These are phyloP conservation scores for Melanomma pulvis-pyrius DNA, from an alignment of 495 filamentous ascomycete genomes.

Conservation along the genomic window DNA sequence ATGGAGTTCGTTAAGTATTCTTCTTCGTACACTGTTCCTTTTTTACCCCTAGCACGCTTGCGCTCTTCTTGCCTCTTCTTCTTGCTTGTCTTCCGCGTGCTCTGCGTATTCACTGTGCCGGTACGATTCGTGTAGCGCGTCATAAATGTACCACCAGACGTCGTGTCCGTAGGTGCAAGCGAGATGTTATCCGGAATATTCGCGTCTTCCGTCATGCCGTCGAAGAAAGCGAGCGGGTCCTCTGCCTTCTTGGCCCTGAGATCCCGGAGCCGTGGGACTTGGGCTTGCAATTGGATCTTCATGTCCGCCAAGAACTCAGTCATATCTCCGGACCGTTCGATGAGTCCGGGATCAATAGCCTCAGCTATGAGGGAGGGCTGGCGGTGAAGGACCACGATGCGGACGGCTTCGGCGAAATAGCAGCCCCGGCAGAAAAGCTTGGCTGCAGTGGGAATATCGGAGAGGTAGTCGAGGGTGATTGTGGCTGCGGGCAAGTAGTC, in stretches of 20 bases:
- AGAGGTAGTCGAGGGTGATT: slow-evolving; percentile 79
- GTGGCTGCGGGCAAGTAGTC: slow-evolving; percentile 78
- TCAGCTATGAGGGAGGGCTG: slow-evolving; percentile 52
- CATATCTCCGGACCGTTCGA: slow-evolving; percentile 72
- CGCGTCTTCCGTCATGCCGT: slow-evolving; percentile 53
- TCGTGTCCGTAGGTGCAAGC: slow-evolving; percentile 81
- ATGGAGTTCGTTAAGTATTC: slow-evolving; percentile 92
- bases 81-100: slow-evolving; percentile 75
- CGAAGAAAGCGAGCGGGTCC: slow-evolving; percentile 66
- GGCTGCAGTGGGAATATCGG: slow-evolving; percentile 67
- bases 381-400: slow-evolving; percentile 60
- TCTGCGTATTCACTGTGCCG: slow-evolving; percentile 67
- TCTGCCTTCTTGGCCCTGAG: slow-evolving; percentile 75
- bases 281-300: slow-evolving; percentile 76
- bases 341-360: slow-evolving; percentile 75
- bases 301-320: slow-evolving; percentile 93
- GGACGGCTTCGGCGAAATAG: slow-evolving; percentile 80
- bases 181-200: slow-evolving; percentile 91
- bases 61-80: slow-evolving; percentile 87
- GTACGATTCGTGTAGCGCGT: slow-evolving; percentile 84
- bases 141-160: slow-evolving; percentile 78
- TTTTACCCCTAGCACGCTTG: slow-evolving; percentile 90
- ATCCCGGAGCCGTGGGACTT: slow-evolving; percentile 81
- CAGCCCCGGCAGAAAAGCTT: slow-evolving; percentile 79
- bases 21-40: slow-evolving; percentile 96